These are phyloP conservation scores for Aquilaria malaccensis DNA, from an alignment of 345 rosid species.

Conservation along the genomic window DNA sequence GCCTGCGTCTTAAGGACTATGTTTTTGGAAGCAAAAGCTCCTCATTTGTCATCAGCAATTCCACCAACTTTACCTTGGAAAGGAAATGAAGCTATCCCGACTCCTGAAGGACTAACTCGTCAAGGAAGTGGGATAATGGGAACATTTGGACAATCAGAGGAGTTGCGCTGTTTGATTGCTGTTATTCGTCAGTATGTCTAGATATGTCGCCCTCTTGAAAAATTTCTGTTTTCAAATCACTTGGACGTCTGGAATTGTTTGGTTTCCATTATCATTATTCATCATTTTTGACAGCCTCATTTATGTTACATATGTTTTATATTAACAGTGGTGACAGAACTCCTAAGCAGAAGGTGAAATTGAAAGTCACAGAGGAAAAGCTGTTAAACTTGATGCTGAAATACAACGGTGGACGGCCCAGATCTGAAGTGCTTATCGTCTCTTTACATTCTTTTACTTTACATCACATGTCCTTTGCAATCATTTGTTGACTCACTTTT, in stretches of 20 bases:
- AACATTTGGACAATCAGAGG: slow-evolving; percentile 83
- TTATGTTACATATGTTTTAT: slow-evolving; percentile 2
- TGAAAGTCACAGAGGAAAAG: slow-evolving; percentile 89
- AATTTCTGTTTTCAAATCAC: no score
- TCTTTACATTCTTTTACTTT: background rate
- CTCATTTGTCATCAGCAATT: slow-evolving; percentile 75
- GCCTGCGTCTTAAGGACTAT: slow-evolving; percentile 88
- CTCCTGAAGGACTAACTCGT: slow-evolving; percentile 80
- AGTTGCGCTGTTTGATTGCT: slow-evolving; percentile 88
- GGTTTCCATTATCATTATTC: background rate
- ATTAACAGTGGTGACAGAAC: slow-evolving; percentile 85
- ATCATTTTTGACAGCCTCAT: no score
- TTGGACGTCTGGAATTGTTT: background rate
- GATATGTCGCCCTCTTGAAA: background rate
- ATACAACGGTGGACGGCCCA: slow-evolving; percentile 85
- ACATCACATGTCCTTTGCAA: background rate
- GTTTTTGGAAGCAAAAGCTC: slow-evolving; percentile 95
- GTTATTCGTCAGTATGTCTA: slow-evolving; percentile 79
- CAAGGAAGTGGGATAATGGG: slow-evolving; percentile 94
- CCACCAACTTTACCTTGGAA: slow-evolving; percentile 94
- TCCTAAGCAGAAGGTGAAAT: slow-evolving; percentile 93
- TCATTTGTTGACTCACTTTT: slow-evolving; percentile 7
- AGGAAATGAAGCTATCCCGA: slow-evolving; percentile 60
- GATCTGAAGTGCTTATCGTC: slow-evolving; percentile 56
- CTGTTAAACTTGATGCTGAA: slow-evolving; percentile 83